Base-by-base conservation (phyloP, 805 yeast species). In the Kazachstania taianensis region DNA sequence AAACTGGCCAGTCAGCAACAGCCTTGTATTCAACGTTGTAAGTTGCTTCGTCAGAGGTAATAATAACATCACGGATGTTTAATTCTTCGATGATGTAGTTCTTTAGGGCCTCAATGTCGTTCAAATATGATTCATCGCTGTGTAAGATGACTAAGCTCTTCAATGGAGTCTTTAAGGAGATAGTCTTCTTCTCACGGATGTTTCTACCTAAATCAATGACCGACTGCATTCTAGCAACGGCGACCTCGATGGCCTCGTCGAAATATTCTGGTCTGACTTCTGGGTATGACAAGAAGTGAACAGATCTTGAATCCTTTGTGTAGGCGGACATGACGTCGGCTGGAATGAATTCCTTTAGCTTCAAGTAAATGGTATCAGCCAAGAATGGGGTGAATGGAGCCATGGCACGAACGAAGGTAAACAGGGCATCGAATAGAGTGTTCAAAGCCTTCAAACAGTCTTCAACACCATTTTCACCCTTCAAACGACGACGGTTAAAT, bases 341-440 rank as follows among this genome's bases (percentile, higher is more conserved):
- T n/a, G 72, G 61, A 62, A 79, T 80, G 48, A 64, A 75, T 32
- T 65, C 66, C 54, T 69, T 73, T 64, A 92, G 65, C 61, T 74
- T 77, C 57, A 75, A 80, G 66, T 87, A 92, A 50, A 92, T 82
- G 53, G 74, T 75, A 55, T 92, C 99, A 33, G 97, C 70, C 61
- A 94, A 70, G 72, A 80, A 94, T 46, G 99, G 99, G 36, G 97
- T 87, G 67, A 92, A 92, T 46, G 99, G 98, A 40, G 97, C 97
- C 96, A 92, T 89, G 33, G 95, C 94, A 59, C 96, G 78, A 35
- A 76, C 80, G 54, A 92, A 76, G 31, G 85, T 84, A 61, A 82
- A 81, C 50, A 87, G 69, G 23, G 92, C 94, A 59, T 86, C 95
- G 39, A 87, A 78, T 61, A 92, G 69, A 17, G 96, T 82, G 66